phyloP scores from a whole-genome alignment of 441 rosid genomes.

The Gossypium gossypioides region DNA sequence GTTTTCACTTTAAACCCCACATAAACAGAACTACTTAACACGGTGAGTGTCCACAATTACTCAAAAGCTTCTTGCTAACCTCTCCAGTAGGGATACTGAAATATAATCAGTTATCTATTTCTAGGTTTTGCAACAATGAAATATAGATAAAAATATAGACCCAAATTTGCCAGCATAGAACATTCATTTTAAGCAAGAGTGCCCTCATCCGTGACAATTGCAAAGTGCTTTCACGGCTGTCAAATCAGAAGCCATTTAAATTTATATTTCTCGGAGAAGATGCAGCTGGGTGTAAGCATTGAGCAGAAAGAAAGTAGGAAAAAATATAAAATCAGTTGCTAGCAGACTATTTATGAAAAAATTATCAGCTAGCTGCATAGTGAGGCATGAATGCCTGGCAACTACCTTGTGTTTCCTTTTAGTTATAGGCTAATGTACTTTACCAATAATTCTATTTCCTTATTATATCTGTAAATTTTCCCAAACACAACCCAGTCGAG shows the following conservation, averaged over 20 bases:
- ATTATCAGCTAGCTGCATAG: background rate
- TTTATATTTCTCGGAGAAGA: background rate
- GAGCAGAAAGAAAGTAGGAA: background rate
- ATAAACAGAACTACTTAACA: background rate
- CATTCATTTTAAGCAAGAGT: background rate
- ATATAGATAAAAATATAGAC: background rate
- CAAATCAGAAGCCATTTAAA: background rate
- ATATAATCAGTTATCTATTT: background rate
- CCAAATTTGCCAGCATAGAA: background rate
- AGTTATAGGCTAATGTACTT: background rate
- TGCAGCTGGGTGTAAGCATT: background rate
- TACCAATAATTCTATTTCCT: background rate
- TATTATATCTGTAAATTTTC: background rate
- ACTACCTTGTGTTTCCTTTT: background rate
- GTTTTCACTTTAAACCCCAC: background rate
- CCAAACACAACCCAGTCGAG: background rate
- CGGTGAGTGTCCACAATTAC: background rate
- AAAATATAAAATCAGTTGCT: background rate
- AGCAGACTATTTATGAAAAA: background rate
- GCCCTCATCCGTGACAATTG: background rate
- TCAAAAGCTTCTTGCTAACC: background rate
- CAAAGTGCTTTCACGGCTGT: background rate
- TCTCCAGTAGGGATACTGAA: background rate
- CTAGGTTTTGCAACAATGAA: background rate
- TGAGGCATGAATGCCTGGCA: background rate